Evolutionary conservation across 768 basidiomycete genomes (phyloP), one percentile per base, ranked within the genome.

Genomic region (Termitomyces sp.): DNA sequence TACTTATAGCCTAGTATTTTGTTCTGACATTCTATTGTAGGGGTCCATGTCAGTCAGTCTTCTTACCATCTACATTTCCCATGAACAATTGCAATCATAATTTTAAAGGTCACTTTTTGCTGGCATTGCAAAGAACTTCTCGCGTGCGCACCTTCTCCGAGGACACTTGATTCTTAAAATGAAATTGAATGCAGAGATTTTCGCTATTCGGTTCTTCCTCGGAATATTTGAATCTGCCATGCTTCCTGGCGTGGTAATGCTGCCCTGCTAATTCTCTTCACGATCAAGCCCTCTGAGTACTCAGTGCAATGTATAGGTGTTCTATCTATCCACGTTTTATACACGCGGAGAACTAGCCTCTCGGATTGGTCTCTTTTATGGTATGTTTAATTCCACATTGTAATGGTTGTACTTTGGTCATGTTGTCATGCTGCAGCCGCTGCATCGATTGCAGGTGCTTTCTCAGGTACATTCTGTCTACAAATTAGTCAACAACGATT

Each of bases 241-340:
- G 75, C 68, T 79, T 32, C 78, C 78, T 19, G 79, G 77, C 31
- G 79, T 79, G 46, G 72, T 72, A 53, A 34, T 61, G 59, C 41
- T 37, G 16, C 5, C 27, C 19, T n/a, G 16, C 11, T 29, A 7
- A 31, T 11, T 29, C 17, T n/a, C 10, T n/a, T 25, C 10, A 5
- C 5, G 25, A 27, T 17, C n/a, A 19, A 5, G 16, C 38, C n/a
- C n/a, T 34, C 19, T 44, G 12, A 32, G 11, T 43, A 7, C 38
- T 48, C 27, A 42, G 29, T 31, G 2, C 23, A 53, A 21, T 35
- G 43, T 17, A 12, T 25, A 75, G 71, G 74, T 82, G 3, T 80
- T 77, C 63, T 81, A 81, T 61, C 69, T 82, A n/a, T 79, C 77
- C 2, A 78, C 77, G 0, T 81, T 80, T 57, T 81, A 81, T 64